Base-by-base conservation (phyloP, 257 asterid species). In the Mentha longifolia region DNA sequence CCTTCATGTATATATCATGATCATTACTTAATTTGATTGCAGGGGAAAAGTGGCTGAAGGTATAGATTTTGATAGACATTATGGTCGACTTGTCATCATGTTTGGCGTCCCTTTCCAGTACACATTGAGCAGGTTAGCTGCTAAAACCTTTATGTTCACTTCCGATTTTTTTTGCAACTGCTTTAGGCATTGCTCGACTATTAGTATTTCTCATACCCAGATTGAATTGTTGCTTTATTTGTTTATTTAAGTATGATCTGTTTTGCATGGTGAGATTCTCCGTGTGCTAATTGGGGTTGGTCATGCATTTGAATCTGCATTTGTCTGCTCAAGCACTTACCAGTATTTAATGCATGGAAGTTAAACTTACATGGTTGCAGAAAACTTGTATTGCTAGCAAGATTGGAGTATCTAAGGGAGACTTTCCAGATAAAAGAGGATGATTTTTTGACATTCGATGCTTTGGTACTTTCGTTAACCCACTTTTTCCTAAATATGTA, bases 11-110 rank as follows among this genome's bases (percentile, higher is more conserved):
- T 19, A 31, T 43, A 31, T 12, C 73, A 14, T 54, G 51, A 60
- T 60, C 57, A 22, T 17, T 67, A 15, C 50, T 62, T 68, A 39
- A 15, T 70, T 62, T 42, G 46, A 28, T 70, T 77, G 79, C 91
- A 95, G 99, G 89, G 99, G 99, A 43, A 95, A 95, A 85, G 99
- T 95, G 61, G 99, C 99, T 0, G 98, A 95, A 80, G 99, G 99
- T 76, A 22, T 95, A 71, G 99, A 95, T 79, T 95, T 95, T 71
- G 99, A 95, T 79, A 86, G 98, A 77, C 99, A 95, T 79, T 95
- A 95, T 81, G 99, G 99, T 66, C 87, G 98, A 71, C 98, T 95
- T 76, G 98, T 92, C 25, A 92, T 95, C 80, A 92, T 95, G 99
- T 92, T 84, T 76, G 98, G 99, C 39, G 90, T 95, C 70, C 99